Conservation (phyloP, 1,139 yeast species). For the Pichia sp. region DNA sequence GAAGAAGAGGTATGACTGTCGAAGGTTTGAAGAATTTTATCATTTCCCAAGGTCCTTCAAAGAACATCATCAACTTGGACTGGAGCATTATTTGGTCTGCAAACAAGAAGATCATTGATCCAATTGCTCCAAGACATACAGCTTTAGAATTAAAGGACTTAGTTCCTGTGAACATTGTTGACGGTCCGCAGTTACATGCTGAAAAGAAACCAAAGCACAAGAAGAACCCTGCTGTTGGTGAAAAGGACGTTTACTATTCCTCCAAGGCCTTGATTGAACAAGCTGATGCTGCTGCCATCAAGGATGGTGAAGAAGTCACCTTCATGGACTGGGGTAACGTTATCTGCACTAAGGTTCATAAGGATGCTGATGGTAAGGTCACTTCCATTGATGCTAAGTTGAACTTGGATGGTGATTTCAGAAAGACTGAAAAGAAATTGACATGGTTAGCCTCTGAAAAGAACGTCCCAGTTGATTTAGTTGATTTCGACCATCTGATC, state of each 20-base stretch:
- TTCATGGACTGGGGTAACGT: slow-evolving; percentile 99
- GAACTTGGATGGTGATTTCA: slow-evolving; percentile 95
- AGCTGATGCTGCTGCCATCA: slow-evolving; percentile 73
- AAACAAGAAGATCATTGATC: slow-evolving; percentile 94
- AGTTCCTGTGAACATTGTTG: slow-evolving; percentile 60
- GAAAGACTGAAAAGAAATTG: slow-evolving; percentile 89
- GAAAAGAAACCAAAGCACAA: slow-evolving; percentile 91
- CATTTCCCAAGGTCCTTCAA: slow-evolving; percentile 93
- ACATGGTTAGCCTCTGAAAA: slow-evolving; percentile 92
- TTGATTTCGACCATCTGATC: slow-evolving; percentile 92
- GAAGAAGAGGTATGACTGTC: slow-evolving; percentile 98
- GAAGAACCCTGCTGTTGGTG: slow-evolving; percentile 90
- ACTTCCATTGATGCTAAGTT: slow-evolving; percentile 70
- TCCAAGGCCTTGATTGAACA: slow-evolving; percentile 74
- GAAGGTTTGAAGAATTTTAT: slow-evolving; percentile 93
- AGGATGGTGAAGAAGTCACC: slow-evolving; percentile 81
- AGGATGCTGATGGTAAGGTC: slow-evolving; percentile 48
- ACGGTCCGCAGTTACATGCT: slow-evolving; percentile 62
- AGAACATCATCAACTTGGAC: slow-evolving; percentile 90
- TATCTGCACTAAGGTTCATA: slow-evolving; percentile 66
- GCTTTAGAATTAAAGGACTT: slow-evolving; percentile 62
- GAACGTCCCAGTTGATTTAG: slow-evolving; percentile 66
- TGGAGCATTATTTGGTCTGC: slow-evolving; percentile 97
- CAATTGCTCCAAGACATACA: slow-evolving; percentile 91
- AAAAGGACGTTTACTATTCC: slow-evolving; percentile 68